Base-by-base conservation (phyloP, 306 rosid genomes). In the Cicer arietinum region DNA sequence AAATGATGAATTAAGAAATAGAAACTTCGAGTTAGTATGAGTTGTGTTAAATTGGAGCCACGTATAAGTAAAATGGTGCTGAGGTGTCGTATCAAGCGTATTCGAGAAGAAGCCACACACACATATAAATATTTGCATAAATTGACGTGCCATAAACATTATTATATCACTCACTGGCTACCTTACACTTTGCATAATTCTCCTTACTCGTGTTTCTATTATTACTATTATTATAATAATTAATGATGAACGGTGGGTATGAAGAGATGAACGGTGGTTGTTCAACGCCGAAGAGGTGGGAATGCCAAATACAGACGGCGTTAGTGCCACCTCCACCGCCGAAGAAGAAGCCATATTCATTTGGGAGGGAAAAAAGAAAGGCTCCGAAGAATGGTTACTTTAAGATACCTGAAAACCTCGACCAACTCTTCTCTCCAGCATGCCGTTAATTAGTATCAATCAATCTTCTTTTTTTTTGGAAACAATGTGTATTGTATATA, bases 311-410 rank as follows among this genome's bases (percentile, higher is more conserved):
- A n/a, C 85, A 61, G 1, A 58, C 56, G 82, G 71, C 80, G 45
- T 40, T 60, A 75, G 84, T 20, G 51, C 90, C 96, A 0, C 92
- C 92, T 6, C 92, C 93, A 0, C 84, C 92, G 2, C 91, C 92
- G 0, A 92, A 68, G 85, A 92, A 92, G 87, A 92, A 87, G 75
- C 79, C 86, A 2, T 68, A 71, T 59, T 71, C 70, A 0, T 25
- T 12, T 37, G 75, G 70, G 14, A 78, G 72, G 14, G 76, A 60
- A 83, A 84, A 73, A 77, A 50, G 73, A 44, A 79, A 22, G 0
- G 42, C 62, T 1, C 91, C 93, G 0, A 79, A 79, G 64, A 81
- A 79, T 17, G 97, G 91, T 0, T 90, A 85, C 51, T 92, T 92
- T 53, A 64, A 83, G 2, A 80, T 90, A 0, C 91, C 91, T 8